Evolutionary conservation across 2,329 filamentous ascomycete genomes (phyloP), one percentile per base, ranked within the genome.

Genomic region (Pseudogymnoascus sp.): DNA sequence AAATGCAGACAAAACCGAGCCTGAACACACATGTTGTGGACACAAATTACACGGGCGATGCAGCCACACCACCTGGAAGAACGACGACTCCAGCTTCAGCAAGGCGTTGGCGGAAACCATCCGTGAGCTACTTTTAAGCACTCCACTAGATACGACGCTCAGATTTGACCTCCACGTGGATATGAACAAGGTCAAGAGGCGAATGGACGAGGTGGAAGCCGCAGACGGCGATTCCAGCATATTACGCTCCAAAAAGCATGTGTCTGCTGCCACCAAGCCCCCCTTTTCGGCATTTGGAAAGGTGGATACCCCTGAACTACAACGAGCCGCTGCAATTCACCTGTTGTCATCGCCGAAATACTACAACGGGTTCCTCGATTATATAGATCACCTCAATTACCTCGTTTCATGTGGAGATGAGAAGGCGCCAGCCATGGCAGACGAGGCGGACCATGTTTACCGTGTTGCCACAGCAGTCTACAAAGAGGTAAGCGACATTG

Each of bases 321-420:
- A 53, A 28, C 47, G 47, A 33, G 47, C 47, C 15, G 9, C 28
- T 18, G n/a, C 47, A 7, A 53, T 53, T 20, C 47, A 53, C 47
- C 47, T 53, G n/a, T 14, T 53, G 8, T 53, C 47, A 20, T 18
- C 47, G 47, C 47, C 47, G 15, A 53, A 53, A 33, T 53, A 53
- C 47, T 53, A 53, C 47, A 53, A 53, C 47, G 47, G 9, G 15
- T 53, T 53, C 28, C 47, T 53, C n/a, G 47, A 53, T 20, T 53
- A 53, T n/a, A 33, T 53, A 18, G 47, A 53, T 5, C 47, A 53
- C 28, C 47, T 53, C 28, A 53, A 35, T 18, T 53, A 53, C 47
- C 47, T 53, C 28, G 47, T 53, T 35, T n/a, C 47, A 7, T 53
- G 47, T 33, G 47, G 47, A 20, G 47, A 53, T 20, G 47, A 53